Conservation (phyloP, 306 rosid genomes). For the Acacia acuminata region DNA sequence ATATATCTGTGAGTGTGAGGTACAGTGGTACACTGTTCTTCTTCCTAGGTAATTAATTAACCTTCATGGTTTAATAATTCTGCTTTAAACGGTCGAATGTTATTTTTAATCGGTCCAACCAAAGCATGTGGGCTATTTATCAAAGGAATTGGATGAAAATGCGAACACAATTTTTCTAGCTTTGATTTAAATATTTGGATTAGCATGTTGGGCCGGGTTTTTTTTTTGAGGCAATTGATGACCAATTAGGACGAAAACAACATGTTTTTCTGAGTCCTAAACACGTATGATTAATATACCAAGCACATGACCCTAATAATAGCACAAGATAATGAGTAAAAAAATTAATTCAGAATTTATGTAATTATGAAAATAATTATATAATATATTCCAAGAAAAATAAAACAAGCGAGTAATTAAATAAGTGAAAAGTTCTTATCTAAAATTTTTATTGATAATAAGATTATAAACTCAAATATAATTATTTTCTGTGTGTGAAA, state of each 20-base stretch:
- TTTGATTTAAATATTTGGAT: slow-evolving; percentile 22
- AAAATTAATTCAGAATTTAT: not conserved
- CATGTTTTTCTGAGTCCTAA: slow-evolving; percentile 16
- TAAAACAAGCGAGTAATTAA: not conserved
- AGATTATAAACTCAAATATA: too few species aligned
- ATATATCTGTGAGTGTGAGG: not conserved
- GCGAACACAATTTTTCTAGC: not conserved
- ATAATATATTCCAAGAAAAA: not conserved
- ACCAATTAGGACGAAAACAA: slow-evolving; percentile 1
- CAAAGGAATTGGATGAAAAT: slow-evolving; percentile 15
- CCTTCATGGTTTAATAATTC: not conserved
- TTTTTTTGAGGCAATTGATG: too few species aligned
- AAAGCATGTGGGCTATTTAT: slow-evolving; percentile 9
- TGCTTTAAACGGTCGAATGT: slow-evolving; percentile 1
- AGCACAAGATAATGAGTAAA: slow-evolving; percentile 6
- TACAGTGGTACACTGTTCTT: not conserved
- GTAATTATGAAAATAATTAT: not conserved
- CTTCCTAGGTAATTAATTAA: slow-evolving; percentile 10
- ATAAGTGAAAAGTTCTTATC: too few species aligned
- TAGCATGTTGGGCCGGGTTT: too few species aligned
- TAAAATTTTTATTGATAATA: too few species aligned
- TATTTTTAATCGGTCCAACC: not conserved
- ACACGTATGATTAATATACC: slow-evolving; percentile 24
- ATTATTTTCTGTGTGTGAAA: too few species aligned
- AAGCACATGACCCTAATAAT: slow-evolving; percentile 35